Evolutionary conservation across 2,329 filamentous ascomycete species (phyloP), one percentile per base, ranked within the genome.

Genomic region (Cryoendolithus antarcticus): DNA sequence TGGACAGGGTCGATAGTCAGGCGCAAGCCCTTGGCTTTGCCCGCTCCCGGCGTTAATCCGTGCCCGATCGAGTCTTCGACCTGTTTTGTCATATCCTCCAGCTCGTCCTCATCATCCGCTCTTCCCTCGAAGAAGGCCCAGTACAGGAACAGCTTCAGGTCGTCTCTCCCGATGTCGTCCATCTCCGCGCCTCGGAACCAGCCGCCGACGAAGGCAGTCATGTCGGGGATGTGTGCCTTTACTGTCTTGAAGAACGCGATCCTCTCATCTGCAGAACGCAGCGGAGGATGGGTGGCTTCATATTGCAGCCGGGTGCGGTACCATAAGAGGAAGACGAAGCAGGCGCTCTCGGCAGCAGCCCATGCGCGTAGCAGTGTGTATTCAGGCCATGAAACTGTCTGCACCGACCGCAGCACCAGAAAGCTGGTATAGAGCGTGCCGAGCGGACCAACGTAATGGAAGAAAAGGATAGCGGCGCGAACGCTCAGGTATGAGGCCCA

Each of bases 51-150:
- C 5, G 15, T 19, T 19, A 19, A 19, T 19, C 15, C 15, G 30
- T 32, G 30, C 10, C 30, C 30, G 12, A 12, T 12, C 10, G 10
- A 32, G 36, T 61, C 50, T 56, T 82, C 76, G 9, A 75, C 57
- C 33, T 63, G 60, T 32, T 57, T 51, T n/a, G 70, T 58, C 51
- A 77, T 77, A 41, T 66, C 65, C 29, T 78, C 69, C 35, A 80
- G 51, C 56, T 75, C 71, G 21, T 70, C 67, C 9, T 74, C 62
- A 49, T 81, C 73, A 71, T 47, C 66, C 67, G 37, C 81, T 59
- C 53, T 82, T 77, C 31, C 81, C 72, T 58, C 54, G 45, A 48
- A 72, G 50, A 84, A 75, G 1, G 74, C 77, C 80, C 80, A 85
- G 6, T 71, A 63, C 13, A 80, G 56, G 48, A 81, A 83, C 44